Conservation (phyloP, 306 rosid species). For the Prunus dulcis region DNA sequence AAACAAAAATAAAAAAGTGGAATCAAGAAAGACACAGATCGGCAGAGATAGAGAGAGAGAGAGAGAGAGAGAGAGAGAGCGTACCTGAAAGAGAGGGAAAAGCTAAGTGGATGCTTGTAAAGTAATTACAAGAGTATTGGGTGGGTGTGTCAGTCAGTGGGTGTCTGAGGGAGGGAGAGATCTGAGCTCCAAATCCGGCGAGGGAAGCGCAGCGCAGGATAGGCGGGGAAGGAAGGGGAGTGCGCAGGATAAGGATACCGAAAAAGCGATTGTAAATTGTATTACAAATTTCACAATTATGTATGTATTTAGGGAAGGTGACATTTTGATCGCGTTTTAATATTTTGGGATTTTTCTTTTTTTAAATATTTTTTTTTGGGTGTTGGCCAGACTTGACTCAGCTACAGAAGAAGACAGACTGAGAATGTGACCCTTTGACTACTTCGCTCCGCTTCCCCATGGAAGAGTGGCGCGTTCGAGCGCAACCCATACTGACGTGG, state of each 20-base stretch:
- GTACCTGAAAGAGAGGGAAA: background rate
- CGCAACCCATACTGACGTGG: too few species aligned
- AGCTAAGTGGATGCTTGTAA: background rate
- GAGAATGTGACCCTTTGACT: too few species aligned
- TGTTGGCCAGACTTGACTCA: too few species aligned
- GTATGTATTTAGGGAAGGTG: too few species aligned
- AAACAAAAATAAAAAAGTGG: background rate
- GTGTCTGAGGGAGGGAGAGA: conserved; percentile 15
- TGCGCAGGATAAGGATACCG: conserved; percentile 40
- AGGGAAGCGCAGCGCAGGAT: conserved; percentile 48
- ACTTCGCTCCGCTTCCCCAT: too few species aligned
- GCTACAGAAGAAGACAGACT: too few species aligned
- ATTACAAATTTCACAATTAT: background rate
- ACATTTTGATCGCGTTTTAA: too few species aligned
- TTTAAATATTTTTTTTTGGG: too few species aligned
- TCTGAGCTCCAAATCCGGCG: conserved; percentile 39
- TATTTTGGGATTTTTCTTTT: too few species aligned
- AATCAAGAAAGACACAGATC: background rate
- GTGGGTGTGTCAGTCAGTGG: background rate
- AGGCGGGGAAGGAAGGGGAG: conserved; percentile 31
- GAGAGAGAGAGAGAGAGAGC: background rate
- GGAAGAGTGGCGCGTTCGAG: too few species aligned
- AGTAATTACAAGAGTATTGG: background rate
- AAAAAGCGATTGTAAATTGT: background rate
- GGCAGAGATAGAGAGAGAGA: background rate